phyloP scores from a whole-genome alignment of 768 basidiomycete genomes.

The Termitomyces sp. region DNA sequence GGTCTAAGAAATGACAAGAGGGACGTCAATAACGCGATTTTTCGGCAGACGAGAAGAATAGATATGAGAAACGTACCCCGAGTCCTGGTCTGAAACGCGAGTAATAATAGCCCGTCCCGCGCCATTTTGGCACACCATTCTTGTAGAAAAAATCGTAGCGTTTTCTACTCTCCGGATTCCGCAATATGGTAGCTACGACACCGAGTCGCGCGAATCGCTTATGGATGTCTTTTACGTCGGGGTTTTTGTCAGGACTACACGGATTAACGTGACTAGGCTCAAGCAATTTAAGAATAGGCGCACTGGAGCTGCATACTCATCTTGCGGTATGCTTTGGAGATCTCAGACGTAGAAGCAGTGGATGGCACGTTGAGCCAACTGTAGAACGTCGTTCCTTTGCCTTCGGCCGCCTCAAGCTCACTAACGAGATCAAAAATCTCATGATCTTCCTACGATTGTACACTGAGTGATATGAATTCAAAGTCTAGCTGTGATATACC shows the following conservation, averaged over 20 bases:
- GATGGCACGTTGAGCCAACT: conserved; percentile 83
- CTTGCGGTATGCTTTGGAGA: conserved; percentile 88
- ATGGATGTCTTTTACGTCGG: conserved; percentile 72
- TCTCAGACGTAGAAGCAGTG: conserved; percentile 71
- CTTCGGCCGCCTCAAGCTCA: conserved; percentile 77
- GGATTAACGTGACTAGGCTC: neutral
- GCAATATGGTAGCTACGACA: conserved; percentile 77
- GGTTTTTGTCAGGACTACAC: conserved; percentile 92
- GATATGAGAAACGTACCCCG: conserved; percentile 41
- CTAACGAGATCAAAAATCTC: conserved; percentile 95
- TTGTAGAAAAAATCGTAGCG: conserved; percentile 96
- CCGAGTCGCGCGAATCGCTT: conserved; percentile 93
- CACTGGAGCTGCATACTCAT: conserved; percentile 90
- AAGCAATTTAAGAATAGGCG: conserved; percentile 26
- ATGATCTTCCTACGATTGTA: conserved; percentile 72
- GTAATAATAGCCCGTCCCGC: conserved; percentile 96
- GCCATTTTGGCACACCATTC: conserved; percentile 96
- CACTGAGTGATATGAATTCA: neutral
- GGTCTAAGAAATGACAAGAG: conserved; percentile 38
- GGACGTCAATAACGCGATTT: conserved; percentile 3
- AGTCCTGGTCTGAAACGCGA: conserved; percentile 94
- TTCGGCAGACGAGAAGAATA: neutral
- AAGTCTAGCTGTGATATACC: conserved; percentile 31
- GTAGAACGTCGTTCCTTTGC: conserved; percentile 95
- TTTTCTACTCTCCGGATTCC: conserved; percentile 71